Conservation (phyloP, 1,139 yeast species). For the Protomyces pachydermus region DNA sequence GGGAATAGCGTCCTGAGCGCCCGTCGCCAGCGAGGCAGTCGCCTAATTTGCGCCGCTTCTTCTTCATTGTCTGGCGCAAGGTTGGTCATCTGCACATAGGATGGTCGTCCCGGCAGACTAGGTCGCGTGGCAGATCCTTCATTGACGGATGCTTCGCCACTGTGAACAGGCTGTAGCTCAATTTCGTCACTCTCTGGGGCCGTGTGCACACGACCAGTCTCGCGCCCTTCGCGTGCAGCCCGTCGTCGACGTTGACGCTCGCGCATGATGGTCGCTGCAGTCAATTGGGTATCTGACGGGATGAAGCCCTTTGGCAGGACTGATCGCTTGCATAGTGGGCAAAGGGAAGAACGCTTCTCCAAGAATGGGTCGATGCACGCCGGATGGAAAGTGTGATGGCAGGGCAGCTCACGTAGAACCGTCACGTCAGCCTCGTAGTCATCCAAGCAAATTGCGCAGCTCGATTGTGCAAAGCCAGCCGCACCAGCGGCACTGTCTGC, state of each 20-base stretch:
- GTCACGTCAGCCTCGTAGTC: conserved; percentile 34
- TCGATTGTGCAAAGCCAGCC: conserved; percentile 31
- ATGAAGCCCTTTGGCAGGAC: conserved; percentile 35
- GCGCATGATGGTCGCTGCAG: conserved; percentile 36
- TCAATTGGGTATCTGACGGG: conserved; percentile 34
- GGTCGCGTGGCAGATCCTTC: not conserved
- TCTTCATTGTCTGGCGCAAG: conserved; percentile 10
- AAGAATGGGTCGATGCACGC: conserved; percentile 36
- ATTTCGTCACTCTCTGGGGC: not conserved
- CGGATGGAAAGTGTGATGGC: conserved; percentile 36
- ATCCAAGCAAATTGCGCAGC: conserved; percentile 37
- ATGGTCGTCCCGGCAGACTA: not conserved
- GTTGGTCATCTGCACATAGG: not conserved
- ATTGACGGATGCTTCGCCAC: not conserved
- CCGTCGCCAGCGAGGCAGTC: not conserved
- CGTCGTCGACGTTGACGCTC: conserved; percentile 34
- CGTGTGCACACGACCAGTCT: not conserved
- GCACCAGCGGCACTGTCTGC: not conserved
- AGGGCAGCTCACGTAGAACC: conserved; percentile 35
- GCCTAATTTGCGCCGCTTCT: not conserved
- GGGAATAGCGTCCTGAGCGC: not conserved
- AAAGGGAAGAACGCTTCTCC: conserved; percentile 34
- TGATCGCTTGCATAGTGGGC: conserved; percentile 36
- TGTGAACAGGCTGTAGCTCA: not conserved
- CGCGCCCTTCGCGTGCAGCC: not conserved